Percentiles rank a stretch among this genome's conserved stretches.
phyloP scores from a whole-genome alignment of 768 basidiomycete genomes.

The Lactarius indigo region DNA sequence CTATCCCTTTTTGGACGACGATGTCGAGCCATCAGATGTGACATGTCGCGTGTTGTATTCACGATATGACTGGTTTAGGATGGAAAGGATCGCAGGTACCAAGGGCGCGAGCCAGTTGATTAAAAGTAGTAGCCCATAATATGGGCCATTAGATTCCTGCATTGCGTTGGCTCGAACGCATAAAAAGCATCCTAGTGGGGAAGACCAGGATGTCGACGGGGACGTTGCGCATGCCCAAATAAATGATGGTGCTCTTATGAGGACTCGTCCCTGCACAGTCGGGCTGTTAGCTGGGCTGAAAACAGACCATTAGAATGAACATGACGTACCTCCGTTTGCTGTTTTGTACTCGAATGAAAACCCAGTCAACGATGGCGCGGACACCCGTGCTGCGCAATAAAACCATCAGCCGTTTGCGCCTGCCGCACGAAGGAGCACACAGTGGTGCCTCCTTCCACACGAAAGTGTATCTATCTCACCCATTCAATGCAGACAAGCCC shows the following conservation, averaged over 20 bases:
- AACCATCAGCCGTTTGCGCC: background rate
- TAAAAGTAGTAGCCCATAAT: constrained; percentile 5
- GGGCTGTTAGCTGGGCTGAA: background rate
- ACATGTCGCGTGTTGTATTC: constrained; percentile 77
- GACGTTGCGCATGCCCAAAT: background rate
- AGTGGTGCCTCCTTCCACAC: background rate
- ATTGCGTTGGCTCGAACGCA: constrained; percentile 8
- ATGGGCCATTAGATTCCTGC: background rate
- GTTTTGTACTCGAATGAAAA: constrained; percentile 91
- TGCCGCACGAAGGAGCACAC: background rate
- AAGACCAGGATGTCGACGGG: background rate
- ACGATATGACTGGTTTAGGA: constrained; percentile 81
- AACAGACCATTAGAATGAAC: background rate
- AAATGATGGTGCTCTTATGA: background rate
- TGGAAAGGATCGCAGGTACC: constrained; percentile 79
- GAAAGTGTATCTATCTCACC: constrained; percentile 46
- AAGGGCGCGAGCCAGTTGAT: constrained; percentile 34
- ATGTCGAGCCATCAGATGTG: constrained; percentile 85
- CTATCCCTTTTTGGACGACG: constrained; percentile 88
- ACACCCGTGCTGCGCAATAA: constrained; percentile 67
- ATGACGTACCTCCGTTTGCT: constrained; percentile 56
- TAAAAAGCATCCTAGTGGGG: background rate
- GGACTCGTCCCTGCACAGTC: constrained; percentile 15
- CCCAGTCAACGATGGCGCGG: constrained; percentile 87
- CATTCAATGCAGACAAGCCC: constrained; percentile 88